Evolutionary conservation across 2,329 filamentous ascomycete species (phyloP).

Genomic region (Corynespora cassiicola): DNA sequence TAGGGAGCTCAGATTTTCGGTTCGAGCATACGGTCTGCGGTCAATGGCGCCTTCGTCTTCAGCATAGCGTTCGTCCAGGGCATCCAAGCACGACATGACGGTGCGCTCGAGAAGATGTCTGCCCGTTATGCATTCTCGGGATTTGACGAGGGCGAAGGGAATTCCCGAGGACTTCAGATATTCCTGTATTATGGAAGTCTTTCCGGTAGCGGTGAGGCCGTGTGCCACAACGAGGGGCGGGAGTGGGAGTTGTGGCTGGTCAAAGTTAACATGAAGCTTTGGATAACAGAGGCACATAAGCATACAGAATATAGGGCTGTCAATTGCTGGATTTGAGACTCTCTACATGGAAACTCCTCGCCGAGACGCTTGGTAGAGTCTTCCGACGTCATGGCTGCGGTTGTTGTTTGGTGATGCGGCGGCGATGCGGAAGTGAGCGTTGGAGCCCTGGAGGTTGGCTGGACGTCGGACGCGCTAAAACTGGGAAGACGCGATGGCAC

Average conservation of each 20-base stretch:
- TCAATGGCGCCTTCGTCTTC: slow-evolving; percentile 38
- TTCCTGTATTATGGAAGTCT: slow-evolving; percentile 72
- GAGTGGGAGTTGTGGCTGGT: slow-evolving; percentile 69
- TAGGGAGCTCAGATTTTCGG: slow-evolving; percentile 81
- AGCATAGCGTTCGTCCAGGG: slow-evolving; percentile 49
- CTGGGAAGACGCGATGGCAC: too few relatives aligned
- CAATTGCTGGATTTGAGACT: slow-evolving; percentile 56
- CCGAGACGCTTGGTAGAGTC: slow-evolving; percentile 44
- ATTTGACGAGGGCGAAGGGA: slow-evolving; percentile 69
- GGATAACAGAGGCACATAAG: slow-evolving; percentile 2
- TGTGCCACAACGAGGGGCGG: slow-evolving; percentile 80
- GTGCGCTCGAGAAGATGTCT: slow-evolving; percentile 79
- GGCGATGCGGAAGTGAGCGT: too few relatives aligned
- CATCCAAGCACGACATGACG: slow-evolving; percentile 58
- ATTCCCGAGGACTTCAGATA: slow-evolving; percentile 63
- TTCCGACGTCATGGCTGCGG: slow-evolving; percentile 44
- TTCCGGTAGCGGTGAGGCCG: slow-evolving; percentile 86
- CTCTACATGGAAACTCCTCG: slow-evolving; percentile 50
- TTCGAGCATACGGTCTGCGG: slow-evolving; percentile 63
- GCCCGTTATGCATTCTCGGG: slow-evolving; percentile 77
- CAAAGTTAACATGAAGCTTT: slow-evolving; percentile 20
- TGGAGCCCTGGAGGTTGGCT: too few relatives aligned
- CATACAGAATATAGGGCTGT: slow-evolving; percentile 53
- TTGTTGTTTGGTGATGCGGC: too few relatives aligned
- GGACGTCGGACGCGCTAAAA: too few relatives aligned